Evolutionary conservation across 2,329 filamentous ascomycete species (phyloP).

Genomic region (Furcasterigmium furcatum): DNA sequence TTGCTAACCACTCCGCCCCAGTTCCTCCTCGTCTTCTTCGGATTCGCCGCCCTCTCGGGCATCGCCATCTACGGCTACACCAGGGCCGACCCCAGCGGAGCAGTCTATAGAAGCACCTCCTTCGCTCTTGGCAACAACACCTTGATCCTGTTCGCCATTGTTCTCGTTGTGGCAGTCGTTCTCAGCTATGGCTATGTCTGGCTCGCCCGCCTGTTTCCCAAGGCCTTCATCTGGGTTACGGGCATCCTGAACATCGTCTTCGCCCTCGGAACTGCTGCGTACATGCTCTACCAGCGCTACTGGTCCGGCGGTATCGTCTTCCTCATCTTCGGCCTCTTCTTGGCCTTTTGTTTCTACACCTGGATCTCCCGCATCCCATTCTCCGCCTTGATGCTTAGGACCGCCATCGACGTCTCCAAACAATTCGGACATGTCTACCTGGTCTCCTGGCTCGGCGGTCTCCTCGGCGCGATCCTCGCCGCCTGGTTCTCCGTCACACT

Average conservation of each 20-base stretch:
- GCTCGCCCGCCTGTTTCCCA: conserved; percentile 73
- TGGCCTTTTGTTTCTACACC: conserved; percentile 77
- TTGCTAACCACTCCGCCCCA: too few species aligned
- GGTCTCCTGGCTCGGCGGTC: conserved; percentile 78
- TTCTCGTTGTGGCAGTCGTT: conserved; percentile 69
- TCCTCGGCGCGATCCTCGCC: conserved; percentile 71
- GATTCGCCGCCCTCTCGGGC: conserved; percentile 74
- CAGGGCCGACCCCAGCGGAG: conserved; percentile 61
- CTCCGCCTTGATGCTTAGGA: conserved; percentile 84
- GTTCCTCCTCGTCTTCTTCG: conserved; percentile 68
- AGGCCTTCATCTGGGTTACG: conserved; percentile 89
- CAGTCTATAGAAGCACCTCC: conserved; percentile 68
- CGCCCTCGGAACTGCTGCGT: conserved; percentile 81
- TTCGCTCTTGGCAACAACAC: conserved; percentile 79
- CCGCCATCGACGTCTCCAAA: conserved; percentile 80
- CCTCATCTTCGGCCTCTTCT: conserved; percentile 76
- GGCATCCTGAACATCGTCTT: conserved; percentile 84
- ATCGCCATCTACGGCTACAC: conserved; percentile 75
- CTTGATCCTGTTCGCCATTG: conserved; percentile 78
- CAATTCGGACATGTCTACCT: conserved; percentile 82
- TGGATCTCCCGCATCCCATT: conserved; percentile 93
- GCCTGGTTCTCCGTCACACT: conserved; percentile 87
- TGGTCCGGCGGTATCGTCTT: conserved; percentile 87
- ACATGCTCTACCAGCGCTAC: conserved; percentile 74
- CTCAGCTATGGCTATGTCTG: conserved; percentile 77